Conservation (phyloP, 495 filamentous ascomycete genomes). For the Aspergillus diversus region DNA sequence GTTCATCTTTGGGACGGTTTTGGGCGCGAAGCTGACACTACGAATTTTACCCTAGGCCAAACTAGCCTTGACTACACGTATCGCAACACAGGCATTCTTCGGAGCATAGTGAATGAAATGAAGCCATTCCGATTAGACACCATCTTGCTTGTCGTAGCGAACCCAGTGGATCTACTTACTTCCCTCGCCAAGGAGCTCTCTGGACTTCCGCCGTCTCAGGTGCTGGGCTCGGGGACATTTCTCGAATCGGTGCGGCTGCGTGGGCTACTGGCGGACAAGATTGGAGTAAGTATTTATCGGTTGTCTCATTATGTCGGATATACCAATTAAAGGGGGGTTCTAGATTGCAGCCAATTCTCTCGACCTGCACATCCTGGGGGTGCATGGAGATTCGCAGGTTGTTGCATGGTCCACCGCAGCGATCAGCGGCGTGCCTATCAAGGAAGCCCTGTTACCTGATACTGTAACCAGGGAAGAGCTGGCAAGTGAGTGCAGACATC, state of each 20-base stretch:
- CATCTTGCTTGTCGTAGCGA: conserved; percentile 48
- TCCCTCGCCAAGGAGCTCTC: conserved; percentile 38
- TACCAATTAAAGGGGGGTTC: neutral
- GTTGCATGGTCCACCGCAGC: conserved; percentile 45
- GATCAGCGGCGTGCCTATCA: conserved; percentile 26
- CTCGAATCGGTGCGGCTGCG: conserved; percentile 45
- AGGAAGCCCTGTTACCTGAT: conserved; percentile 1
- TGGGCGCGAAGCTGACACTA: conserved; percentile 12
- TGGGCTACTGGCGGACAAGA: conserved; percentile 39
- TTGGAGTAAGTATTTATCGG: conserved; percentile 24
- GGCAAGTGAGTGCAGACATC: conserved; percentile 4
- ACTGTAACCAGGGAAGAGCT: neutral
- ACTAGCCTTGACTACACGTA: conserved; percentile 42
- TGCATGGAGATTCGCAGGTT: conserved; percentile 48
- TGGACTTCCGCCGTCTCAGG: conserved; percentile 40
- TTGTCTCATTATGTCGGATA: neutral
- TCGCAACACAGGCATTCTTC: conserved; percentile 44
- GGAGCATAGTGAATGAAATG: conserved; percentile 38
- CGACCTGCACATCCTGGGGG: conserved; percentile 45
- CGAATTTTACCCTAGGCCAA: conserved; percentile 33
- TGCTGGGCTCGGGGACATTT: conserved; percentile 46
- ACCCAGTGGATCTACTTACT: conserved; percentile 54
- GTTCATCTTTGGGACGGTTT: neutral
- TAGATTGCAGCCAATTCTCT: conserved; percentile 41
- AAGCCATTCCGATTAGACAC: conserved; percentile 39